Evolutionary conservation across 2,329 filamentous ascomycete genomes (phyloP).

Genomic region (Pseudonectria buxi): DNA sequence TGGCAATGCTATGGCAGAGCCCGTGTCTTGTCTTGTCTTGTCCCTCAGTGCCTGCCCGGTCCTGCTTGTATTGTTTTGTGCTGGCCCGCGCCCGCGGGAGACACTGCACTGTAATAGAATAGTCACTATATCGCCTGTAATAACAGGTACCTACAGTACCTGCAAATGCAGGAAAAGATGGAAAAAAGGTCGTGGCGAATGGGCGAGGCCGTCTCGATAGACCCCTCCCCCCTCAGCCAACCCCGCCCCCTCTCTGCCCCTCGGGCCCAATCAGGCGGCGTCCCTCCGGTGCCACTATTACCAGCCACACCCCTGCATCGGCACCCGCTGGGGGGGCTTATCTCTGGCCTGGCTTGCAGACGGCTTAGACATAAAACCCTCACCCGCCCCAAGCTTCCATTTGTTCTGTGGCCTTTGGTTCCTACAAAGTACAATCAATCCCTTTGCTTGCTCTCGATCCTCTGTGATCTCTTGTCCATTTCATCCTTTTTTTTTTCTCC

Average conservation of each 20-base stretch:
- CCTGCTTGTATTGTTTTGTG: too few relatives aligned
- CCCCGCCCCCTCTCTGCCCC: slow-evolving; percentile 6
- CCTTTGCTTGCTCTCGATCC: slow-evolving; percentile 13
- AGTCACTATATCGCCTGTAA: too few relatives aligned
- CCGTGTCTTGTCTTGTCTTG: too few relatives aligned
- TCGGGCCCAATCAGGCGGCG: slow-evolving; percentile 5
- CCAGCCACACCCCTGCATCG: slow-evolving; percentile 23
- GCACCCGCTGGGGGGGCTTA: slow-evolving; percentile 20
- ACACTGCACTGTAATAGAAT: too few relatives aligned
- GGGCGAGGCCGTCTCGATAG: too few relatives aligned
- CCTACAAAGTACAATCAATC: slow-evolving; percentile 16
- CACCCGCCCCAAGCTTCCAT: slow-evolving; percentile 15
- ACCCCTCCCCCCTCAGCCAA: slow-evolving; percentile 9
- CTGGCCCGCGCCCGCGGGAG: too few relatives aligned
- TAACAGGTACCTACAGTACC: too few relatives aligned
- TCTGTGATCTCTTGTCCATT: too few relatives aligned
- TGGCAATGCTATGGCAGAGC: too few relatives aligned
- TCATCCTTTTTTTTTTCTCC: slow-evolving; percentile 2
- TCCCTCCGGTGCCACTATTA: slow-evolving; percentile 16
- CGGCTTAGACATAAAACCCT: slow-evolving; percentile 21
- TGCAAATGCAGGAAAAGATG: too few relatives aligned
- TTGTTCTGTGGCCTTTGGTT: slow-evolving; percentile 9
- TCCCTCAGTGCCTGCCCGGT: too few relatives aligned
- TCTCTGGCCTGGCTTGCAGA: slow-evolving; percentile 17
- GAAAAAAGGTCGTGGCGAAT: too few relatives aligned